Evolutionary conservation across 2,329 filamentous ascomycete genomes (phyloP), one percentile per base, ranked within the genome.

Genomic region (Aspergillus hortae): DNA sequence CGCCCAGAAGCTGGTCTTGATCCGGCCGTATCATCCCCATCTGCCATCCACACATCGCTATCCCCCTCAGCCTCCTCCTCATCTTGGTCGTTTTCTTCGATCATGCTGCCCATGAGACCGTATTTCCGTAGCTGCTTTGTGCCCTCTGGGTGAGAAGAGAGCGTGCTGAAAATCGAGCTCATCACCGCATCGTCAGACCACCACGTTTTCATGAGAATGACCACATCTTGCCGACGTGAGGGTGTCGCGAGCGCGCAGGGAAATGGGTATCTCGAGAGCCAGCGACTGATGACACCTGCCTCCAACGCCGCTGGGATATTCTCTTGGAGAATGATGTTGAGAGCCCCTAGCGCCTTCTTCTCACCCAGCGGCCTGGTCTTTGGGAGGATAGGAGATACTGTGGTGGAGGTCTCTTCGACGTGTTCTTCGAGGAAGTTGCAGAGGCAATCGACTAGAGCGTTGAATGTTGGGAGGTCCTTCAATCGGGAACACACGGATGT

Each of bases 231-330:
- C 38, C 66, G 65, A 25, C 69, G 69, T 19, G 70, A 68, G 48
- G 84, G 79, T 49, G 80, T 77, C 2, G 78, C 71, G 1, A 70
- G 71, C 15, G 77, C 73, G 17, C 87, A 88, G 76, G 88, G 75
- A 46, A 78, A 91, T 6, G 83, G 81, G 66, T 91, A 89, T 60
- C 82, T 84, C 32, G 77, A 80, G n/a, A 92, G 78, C 88, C 88
- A 92, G 51, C 82, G 83, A 54, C 86, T 84, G 36, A 92, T 78
- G 56, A 92, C 83, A 6, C 79, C 79, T 35, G 85, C 83, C 64
- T 82, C 72, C 15, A 90, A 70, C 48, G 79, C 79, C 23, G 78
- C 76, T 1, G 79, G 72, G 15, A 82, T 79, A 59, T 82, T 81
- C 55, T 81, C 80, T 53, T 77, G 78, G n/a, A 87, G 75, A 2